Percentiles rank a stretch among this genome's conserved stretches.
Evolutionary conservation across 768 basidiomycete species (phyloP).

Genomic region (Boletus pseudo-olivaceus): DNA sequence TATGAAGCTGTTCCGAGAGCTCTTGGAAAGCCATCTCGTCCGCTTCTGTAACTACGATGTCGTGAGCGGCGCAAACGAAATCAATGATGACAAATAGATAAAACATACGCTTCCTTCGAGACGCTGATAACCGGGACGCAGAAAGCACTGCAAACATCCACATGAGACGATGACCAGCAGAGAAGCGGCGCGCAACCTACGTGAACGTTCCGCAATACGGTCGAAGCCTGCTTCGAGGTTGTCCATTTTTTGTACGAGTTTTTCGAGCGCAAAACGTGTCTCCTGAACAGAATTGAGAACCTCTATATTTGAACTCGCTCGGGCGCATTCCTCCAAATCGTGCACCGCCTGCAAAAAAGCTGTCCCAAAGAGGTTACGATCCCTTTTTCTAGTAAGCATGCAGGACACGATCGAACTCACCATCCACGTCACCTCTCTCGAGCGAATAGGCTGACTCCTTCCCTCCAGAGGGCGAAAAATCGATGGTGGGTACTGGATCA

Average conservation of each 20-base stretch:
- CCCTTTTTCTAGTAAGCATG: background rate
- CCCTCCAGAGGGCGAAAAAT: constrained; percentile 70
- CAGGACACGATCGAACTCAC: constrained; percentile 51
- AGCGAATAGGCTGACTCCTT: constrained; percentile 63
- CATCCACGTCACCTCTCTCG: constrained; percentile 65
- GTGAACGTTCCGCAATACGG: constrained; percentile 77
- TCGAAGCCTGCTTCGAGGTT: constrained; percentile 78
- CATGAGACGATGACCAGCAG: background rate
- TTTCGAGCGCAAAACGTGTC: constrained; percentile 60
- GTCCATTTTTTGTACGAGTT: constrained; percentile 75
- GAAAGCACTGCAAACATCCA: constrained; percentile 57
- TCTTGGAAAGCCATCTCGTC: constrained; percentile 75
- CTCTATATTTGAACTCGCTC: constrained; percentile 40
- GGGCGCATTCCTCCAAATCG: constrained; percentile 59
- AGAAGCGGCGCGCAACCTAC: constrained; percentile 41
- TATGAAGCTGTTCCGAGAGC: constrained; percentile 62
- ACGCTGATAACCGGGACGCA: constrained; percentile 63
- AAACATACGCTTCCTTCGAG: constrained; percentile 68
- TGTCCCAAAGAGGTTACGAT: constrained; percentile 28
- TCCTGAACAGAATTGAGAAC: constrained; percentile 58
- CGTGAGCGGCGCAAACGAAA: constrained; percentile 6
- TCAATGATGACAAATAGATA: background rate
- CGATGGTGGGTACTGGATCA: constrained; percentile 72
- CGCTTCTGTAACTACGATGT: constrained; percentile 57
- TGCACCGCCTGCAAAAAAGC: constrained; percentile 60